phyloP scores from a whole-genome alignment of 768 basidiomycete species.

The Tulasnella sp. region DNA sequence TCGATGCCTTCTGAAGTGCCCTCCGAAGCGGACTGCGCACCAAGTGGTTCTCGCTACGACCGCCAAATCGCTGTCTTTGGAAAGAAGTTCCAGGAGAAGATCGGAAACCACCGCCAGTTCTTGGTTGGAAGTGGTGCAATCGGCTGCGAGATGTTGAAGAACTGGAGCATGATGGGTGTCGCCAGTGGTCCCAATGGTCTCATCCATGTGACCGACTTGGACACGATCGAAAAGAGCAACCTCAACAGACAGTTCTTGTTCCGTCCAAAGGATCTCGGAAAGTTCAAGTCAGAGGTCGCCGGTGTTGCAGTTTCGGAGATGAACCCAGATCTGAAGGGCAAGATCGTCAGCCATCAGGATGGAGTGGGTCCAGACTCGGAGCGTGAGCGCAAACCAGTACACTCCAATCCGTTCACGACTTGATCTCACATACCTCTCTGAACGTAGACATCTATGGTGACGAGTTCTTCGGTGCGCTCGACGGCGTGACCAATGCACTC shows the following conservation, averaged over 20 bases:
- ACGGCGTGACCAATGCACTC: conserved; percentile 94
- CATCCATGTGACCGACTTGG: conserved; percentile 92
- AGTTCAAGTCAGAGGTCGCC: conserved; percentile 95
- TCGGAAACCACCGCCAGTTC: conserved; percentile 85
- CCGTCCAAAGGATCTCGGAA: conserved; percentile 89
- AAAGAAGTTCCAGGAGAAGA: conserved; percentile 82
- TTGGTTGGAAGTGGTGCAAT: conserved; percentile 98
- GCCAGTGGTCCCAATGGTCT: conserved; percentile 67
- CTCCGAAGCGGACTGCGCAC: conserved; percentile 74
- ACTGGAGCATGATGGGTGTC: conserved; percentile 99
- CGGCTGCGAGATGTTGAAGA: conserved; percentile 99
- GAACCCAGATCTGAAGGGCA: conserved; percentile 84
- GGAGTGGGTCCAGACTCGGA: conserved; percentile 90
- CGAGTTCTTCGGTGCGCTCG: conserved; percentile 75
- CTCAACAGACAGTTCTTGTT: conserved; percentile 97
- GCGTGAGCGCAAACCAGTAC: conserved; percentile 45
- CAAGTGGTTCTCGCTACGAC: conserved; percentile 79
- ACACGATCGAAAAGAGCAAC: conserved; percentile 99
- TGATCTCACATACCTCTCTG: background rate
- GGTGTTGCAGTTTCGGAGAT: conserved; percentile 86
- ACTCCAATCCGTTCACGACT: conserved; percentile 16
- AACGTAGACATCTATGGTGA: conserved; percentile 74
- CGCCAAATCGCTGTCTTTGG: conserved; percentile 95
- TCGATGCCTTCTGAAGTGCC: conserved; percentile 73
- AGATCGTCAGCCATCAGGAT: conserved; percentile 84